Evolutionary conservation across 441 rosid species (phyloP).

Genomic region (Adansonia madagascariensis): DNA sequence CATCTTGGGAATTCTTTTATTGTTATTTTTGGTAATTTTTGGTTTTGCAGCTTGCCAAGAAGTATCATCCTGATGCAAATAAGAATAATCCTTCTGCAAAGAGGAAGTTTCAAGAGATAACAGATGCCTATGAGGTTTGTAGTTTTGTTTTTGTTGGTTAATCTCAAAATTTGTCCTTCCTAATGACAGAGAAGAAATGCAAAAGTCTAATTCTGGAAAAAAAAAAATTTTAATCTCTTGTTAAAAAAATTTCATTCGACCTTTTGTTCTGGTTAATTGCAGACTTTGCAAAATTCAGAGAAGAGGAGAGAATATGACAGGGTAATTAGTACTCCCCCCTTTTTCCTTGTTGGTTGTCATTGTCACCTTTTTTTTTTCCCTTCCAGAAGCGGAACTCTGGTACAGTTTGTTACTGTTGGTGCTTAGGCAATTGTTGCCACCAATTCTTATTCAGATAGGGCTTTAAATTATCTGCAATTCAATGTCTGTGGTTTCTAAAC

Average conservation of each 20-base stretch:
- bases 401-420: background rate
- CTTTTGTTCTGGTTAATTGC: slow-evolving; percentile 33
- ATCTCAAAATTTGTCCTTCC: slow-evolving; percentile 2
- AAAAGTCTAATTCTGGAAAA: background rate
- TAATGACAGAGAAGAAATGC: background rate
- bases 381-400: background rate
- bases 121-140: slow-evolving; percentile 86
- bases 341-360: background rate
- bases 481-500: slow-evolving; percentile 20
- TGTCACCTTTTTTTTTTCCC: background rate
- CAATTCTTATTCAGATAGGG: slow-evolving; percentile 7
- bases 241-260: background rate
- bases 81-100: slow-evolving; percentile 81
- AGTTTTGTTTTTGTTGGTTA: slow-evolving; percentile 10
- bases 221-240: background rate
- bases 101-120: slow-evolving; percentile 78
- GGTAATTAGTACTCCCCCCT: slow-evolving; percentile 38
- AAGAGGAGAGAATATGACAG: slow-evolving; percentile 75
- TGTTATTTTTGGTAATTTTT: background rate
- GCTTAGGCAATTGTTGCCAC: background rate
- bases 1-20: background rate
- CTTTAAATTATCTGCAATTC: background rate
- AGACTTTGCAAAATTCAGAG: slow-evolving; percentile 66
- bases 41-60: slow-evolving; percentile 76
- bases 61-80: slow-evolving; percentile 91